Evolutionary conservation across 306 rosid genomes (phyloP).

Genomic region (Senna tora): DNA sequence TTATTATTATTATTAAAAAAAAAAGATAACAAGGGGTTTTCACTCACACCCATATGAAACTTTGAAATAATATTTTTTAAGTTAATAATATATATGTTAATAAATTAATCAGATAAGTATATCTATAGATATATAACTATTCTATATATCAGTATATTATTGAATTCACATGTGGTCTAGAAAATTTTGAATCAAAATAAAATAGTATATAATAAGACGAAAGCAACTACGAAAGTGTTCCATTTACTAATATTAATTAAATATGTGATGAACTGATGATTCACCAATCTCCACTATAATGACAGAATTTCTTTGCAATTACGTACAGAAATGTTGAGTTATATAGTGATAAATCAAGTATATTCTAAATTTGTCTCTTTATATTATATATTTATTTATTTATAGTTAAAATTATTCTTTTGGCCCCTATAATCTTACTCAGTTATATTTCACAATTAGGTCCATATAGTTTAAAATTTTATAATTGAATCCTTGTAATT

Average conservation of each 20-base stretch:
- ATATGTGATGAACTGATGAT: neutral
- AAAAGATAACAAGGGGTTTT: no score
- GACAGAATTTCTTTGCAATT: neutral
- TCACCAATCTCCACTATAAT: neutral
- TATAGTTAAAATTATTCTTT: no score
- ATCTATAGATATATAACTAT: neutral
- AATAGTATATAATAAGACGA: neutral
- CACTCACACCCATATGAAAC: no score
- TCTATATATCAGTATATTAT: neutral
- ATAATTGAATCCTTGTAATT: no score
- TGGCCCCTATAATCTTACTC: no score
- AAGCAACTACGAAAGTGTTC: slow-evolving; percentile 4
- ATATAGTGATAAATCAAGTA: neutral
- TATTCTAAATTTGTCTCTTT: slow-evolving; percentile 1
- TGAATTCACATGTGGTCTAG: neutral
- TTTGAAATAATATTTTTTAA: no score
- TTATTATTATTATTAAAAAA: no score
- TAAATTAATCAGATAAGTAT: neutral
- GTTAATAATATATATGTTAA: neutral
- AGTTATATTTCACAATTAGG: no score
- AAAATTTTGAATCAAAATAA: neutral
- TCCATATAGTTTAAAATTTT: no score
- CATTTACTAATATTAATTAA: neutral
- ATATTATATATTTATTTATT: neutral
- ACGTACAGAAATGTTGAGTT: neutral